These are phyloP conservation scores for Pleurotus sapidus DNA, from an alignment of 768 basidiomycete genomes.

Conservation along the genomic window DNA sequence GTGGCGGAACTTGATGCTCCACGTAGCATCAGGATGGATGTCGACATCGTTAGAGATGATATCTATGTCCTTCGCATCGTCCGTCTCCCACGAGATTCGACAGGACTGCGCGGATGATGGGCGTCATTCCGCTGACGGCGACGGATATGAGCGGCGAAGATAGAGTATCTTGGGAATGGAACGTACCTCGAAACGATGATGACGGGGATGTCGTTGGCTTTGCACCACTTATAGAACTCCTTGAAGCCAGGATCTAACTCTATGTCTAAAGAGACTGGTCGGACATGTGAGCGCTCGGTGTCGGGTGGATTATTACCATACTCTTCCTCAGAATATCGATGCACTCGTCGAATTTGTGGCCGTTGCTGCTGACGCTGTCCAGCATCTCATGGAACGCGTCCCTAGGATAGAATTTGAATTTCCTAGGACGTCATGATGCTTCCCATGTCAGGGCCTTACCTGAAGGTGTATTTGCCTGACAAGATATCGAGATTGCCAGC, in stretches of 20 bases:
- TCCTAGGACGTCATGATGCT: not conserved
- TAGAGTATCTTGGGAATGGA: not conserved
- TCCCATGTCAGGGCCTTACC: conserved; percentile 33
- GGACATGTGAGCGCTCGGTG: not conserved
- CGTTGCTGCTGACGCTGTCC: conserved; percentile 68
- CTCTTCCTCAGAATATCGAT: conserved; percentile 71
- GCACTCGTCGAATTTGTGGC: conserved; percentile 84
- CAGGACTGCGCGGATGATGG: conserved; percentile 90
- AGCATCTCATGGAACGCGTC: conserved; percentile 91
- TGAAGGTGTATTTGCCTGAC: conserved; percentile 64
- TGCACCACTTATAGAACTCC: conserved; percentile 84
- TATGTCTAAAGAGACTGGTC: conserved; percentile 57
- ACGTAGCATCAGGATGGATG: conserved; percentile 60
- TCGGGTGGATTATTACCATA: conserved; percentile 23
- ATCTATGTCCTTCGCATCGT: conserved; percentile 72
- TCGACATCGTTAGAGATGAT: conserved; percentile 93
- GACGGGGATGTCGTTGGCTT: conserved; percentile 75
- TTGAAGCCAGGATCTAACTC: conserved; percentile 87
- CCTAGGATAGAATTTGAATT: conserved; percentile 32
- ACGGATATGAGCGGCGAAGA: not conserved
- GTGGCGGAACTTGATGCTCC: conserved; percentile 87
- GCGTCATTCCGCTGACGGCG: conserved; percentile 79
- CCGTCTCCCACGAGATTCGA: conserved; percentile 73
- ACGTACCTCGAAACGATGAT: conserved; percentile 88
- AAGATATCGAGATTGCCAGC: conserved; percentile 74